Percentiles rank a stretch among this genome's conserved stretches.
These are phyloP conservation scores for Kwoniella dejecticola DNA, from an alignment of 768 basidiomycete genomes.

Conservation along the genomic window DNA sequence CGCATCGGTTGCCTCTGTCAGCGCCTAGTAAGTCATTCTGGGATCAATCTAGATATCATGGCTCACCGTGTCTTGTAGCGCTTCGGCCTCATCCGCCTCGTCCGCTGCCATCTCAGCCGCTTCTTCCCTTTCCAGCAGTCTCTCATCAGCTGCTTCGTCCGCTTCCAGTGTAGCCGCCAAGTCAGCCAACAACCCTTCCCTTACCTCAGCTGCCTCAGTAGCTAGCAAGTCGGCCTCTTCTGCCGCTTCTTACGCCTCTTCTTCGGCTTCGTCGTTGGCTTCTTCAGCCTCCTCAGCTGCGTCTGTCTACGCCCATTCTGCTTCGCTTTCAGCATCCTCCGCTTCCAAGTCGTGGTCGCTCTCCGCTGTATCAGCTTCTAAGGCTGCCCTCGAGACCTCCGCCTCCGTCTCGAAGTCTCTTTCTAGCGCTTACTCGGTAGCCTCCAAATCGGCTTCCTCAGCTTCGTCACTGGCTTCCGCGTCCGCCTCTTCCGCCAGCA, in stretches of 20 bases:
- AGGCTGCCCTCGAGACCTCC: conserved; percentile 38
- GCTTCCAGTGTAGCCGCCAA: conserved; percentile 50
- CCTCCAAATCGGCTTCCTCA: conserved; percentile 43
- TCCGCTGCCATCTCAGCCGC: conserved; percentile 47
- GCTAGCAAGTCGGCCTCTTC: conserved; percentile 52
- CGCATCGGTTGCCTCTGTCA: conserved; percentile 49
- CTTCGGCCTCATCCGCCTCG: conserved; percentile 53
- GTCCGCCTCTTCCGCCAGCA: conserved; percentile 32
- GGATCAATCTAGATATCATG: background rate
- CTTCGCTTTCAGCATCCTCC: conserved; percentile 47
- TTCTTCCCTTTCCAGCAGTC: conserved; percentile 43
- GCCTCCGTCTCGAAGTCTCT: conserved; percentile 41
- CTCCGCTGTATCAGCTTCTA: conserved; percentile 44
- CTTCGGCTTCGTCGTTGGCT: conserved; percentile 52
- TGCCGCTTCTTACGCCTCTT: conserved; percentile 47
- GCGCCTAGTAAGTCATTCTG: conserved; percentile 41
- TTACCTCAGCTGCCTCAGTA: conserved; percentile 45
- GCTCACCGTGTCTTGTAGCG: conserved; percentile 27
- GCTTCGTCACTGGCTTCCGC: conserved; percentile 42
- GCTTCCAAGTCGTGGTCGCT: conserved; percentile 39
- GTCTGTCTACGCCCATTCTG: conserved; percentile 45
- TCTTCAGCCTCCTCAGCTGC: conserved; percentile 49
- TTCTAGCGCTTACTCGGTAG: conserved; percentile 35
- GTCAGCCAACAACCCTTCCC: conserved; percentile 41
- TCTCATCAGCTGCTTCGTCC: conserved; percentile 50